These are phyloP conservation scores for Penicillium waksmanii DNA, from an alignment of 495 filamentous ascomycete species.

Conservation along the genomic window DNA sequence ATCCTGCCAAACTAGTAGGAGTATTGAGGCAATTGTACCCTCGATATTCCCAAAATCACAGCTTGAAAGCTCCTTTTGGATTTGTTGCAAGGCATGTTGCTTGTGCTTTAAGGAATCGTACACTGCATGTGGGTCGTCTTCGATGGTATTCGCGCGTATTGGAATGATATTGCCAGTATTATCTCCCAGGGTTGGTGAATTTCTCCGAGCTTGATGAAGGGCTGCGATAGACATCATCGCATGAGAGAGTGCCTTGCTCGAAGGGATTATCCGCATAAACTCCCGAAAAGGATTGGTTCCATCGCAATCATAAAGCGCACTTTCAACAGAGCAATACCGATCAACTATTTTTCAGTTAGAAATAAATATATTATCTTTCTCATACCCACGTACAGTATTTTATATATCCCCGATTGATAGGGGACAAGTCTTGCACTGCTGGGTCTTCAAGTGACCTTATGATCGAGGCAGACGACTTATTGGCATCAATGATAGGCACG, in stretches of 20 bases:
- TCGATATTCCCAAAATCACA: conserved; percentile 7
- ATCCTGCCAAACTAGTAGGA: conserved; percentile 24
- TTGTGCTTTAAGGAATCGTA: conserved; percentile 22
- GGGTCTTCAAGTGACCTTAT: conserved; percentile 18
- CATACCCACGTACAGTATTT: conserved; percentile 14
- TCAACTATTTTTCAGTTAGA: conserved; percentile 13
- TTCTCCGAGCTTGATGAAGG: conserved; percentile 19
- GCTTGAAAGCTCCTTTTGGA: conserved; percentile 10
- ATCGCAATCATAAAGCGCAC: conserved; percentile 15
- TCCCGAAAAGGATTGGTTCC: conserved; percentile 22
- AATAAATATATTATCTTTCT: background rate
- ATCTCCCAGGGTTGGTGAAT: background rate
- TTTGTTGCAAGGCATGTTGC: conserved; percentile 14
- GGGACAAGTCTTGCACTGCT: conserved; percentile 17
- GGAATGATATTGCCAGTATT: background rate
- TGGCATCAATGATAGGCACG: conserved; percentile 5
- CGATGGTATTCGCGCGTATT: background rate
- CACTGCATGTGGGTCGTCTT: background rate
- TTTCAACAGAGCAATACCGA: conserved; percentile 21
- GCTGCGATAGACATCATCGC: conserved; percentile 24
- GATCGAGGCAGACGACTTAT: conserved; percentile 4
- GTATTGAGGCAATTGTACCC: conserved; percentile 24
- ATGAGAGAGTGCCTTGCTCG: conserved; percentile 19
- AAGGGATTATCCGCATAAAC: conserved; percentile 27
- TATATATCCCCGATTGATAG: conserved; percentile 16